These are phyloP conservation scores for Coriolopsis trogii DNA, from an alignment of 1,284 basidiomycete genomes.

Conservation along the genomic window DNA sequence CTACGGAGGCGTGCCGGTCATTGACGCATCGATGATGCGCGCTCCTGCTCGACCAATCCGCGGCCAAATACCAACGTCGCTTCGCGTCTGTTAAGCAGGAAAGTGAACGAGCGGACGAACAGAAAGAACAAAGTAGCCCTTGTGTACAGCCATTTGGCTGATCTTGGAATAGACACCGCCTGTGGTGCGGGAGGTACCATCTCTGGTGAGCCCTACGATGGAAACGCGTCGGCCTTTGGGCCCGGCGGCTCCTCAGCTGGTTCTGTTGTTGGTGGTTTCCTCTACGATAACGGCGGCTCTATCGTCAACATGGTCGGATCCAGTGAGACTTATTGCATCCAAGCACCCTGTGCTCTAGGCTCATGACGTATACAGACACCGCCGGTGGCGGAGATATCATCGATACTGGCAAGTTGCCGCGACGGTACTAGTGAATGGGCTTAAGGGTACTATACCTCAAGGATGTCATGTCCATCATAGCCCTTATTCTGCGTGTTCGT, in stretches of 20 bases:
- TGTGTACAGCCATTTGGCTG: background rate
- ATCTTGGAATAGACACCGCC: constrained; percentile 17
- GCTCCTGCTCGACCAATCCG: too few species aligned
- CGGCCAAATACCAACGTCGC: too few species aligned
- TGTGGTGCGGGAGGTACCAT: constrained; percentile 28
- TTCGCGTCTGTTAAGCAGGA: too few species aligned
- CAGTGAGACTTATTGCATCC: constrained; percentile 16
- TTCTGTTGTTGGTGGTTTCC: constrained; percentile 26
- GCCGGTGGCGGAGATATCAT: constrained; percentile 24
- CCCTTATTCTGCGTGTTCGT: too few species aligned
- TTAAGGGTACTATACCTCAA: constrained; percentile 16
- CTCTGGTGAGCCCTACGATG: constrained; percentile 30
- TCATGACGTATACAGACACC: constrained; percentile 2
- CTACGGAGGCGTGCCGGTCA: too few species aligned
- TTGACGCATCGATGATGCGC: too few species aligned
- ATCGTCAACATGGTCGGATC: constrained; percentile 24
- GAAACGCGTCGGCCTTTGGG: constrained; percentile 29
- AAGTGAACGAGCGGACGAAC: too few species aligned
- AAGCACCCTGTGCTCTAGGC: background rate
- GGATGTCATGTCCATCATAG: too few species aligned
- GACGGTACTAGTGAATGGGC: constrained; percentile 26
- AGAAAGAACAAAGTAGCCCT: too few species aligned
- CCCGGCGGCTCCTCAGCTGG: constrained; percentile 36
- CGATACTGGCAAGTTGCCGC: constrained; percentile 26
- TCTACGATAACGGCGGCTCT: constrained; percentile 26